Percentiles rank a stretch among this genome's conserved stretches.
phyloP scores from a whole-genome alignment of 352 stramenopile genomes.

The Phytophthora foliorum region DNA sequence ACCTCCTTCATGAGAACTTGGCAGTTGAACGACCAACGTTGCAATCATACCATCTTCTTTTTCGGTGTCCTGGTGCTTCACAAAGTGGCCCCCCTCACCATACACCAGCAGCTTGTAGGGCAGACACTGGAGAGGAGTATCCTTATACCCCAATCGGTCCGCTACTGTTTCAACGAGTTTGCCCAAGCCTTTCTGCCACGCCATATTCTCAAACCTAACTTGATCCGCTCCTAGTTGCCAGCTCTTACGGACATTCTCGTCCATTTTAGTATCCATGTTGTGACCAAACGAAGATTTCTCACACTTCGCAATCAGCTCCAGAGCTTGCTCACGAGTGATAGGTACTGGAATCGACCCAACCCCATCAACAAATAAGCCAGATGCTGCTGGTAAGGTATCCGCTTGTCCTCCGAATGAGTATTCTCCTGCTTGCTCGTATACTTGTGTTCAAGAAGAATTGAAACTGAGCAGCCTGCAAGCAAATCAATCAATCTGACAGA shows the following conservation, averaged over 20 bases:
- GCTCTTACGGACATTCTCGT: slow-evolving; percentile 34
- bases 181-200: slow-evolving; percentile 12
- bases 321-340: slow-evolving; percentile 5
- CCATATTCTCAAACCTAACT: slow-evolving; percentile 8
- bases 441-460: too few relatives aligned
- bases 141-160: slow-evolving; percentile 23
- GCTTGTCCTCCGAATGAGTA: slow-evolving; percentile 24
- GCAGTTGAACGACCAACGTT: slow-evolving; percentile 48
- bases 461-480: too few relatives aligned
- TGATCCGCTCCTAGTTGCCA: slow-evolving; percentile 28
- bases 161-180: slow-evolving; percentile 7
- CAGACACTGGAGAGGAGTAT: slow-evolving; percentile 18
- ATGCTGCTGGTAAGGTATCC: slow-evolving; percentile 4
- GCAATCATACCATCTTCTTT: slow-evolving; percentile 58
- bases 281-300: slow-evolving; percentile 40
- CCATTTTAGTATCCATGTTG: slow-evolving; percentile 29
- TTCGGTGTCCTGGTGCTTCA: slow-evolving; percentile 54
- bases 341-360: slow-evolving; percentile 30
- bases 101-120: slow-evolving; percentile 71
- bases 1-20: slow-evolving; percentile 21
- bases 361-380: slow-evolving; percentile 23
- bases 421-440: slow-evolving; percentile 3
- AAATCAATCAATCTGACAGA: too few relatives aligned
- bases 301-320: slow-evolving; percentile 24
- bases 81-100: slow-evolving; percentile 49